Evolutionary conservation across 805 yeast genomes (phyloP), one percentile per base, ranked within the genome.

Genomic region (Sugiyamaella chiloensis): DNA sequence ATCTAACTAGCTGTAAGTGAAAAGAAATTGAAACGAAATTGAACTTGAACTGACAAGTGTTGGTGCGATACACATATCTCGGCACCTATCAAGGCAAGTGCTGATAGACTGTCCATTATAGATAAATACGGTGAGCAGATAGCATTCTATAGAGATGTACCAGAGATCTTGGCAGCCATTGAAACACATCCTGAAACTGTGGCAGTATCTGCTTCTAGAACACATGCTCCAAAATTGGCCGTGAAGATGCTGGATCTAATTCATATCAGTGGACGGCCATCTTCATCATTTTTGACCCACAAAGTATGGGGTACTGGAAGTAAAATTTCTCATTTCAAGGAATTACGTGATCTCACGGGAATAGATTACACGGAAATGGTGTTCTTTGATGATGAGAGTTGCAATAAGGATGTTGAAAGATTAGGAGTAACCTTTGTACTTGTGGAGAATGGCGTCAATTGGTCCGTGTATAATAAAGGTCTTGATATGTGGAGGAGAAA

Each of bases 41-140:
- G 20, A 16, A 35, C 35, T 20, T 12, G 23, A 26, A 16, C 45
- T 35, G 24, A 16, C 3, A 3, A 67, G 44, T 80, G 83, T 52
- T 85, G 90, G 90, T 84, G 90, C 63, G 90, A 85, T 57, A 83
- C 87, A 0, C 90, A 85, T 58, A 71, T 85, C 17, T 62, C 70
- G 2, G 67, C 78, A 5, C 90, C 90, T 0, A 49, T 82, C 19
- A 69, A 68, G 46, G 58, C 64, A 1, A 53, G 69, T n/a, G 47
- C 52, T 16, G 58, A 65, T 12, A 66, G 66, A 9, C 57, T 63
- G 12, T 58, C 64, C 3, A 69, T 82, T 1, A 66, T 70, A 1
- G 91, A 85, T 57, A 66, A 69, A 42, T 61, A 70, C 49, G 87
- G 87, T 0, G 78, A 69, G 54, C 67, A 72, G 35, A 66, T 86